Percentiles rank a stretch among this genome's conserved stretches.
Evolutionary conservation across 495 filamentous ascomycete genomes (phyloP).

Genomic region (Penicillium taxi): DNA sequence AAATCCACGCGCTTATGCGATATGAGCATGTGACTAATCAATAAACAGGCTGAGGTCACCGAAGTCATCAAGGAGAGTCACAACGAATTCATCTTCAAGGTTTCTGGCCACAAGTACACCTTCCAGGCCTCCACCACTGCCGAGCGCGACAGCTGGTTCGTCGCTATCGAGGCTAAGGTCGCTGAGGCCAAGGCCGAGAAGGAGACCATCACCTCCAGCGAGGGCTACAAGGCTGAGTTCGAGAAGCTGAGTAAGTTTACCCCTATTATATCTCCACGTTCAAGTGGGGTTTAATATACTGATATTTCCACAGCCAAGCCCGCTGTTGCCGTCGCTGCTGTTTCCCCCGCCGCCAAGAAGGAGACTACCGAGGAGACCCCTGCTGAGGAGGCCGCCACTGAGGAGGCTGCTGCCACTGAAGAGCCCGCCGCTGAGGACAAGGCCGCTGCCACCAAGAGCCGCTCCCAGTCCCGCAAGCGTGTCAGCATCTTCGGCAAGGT

Average conservation of each 20-base stretch:
- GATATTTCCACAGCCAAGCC: conserved; percentile 19
- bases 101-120: conserved; percentile 78
- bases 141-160: conserved; percentile 89
- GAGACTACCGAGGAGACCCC: conserved; percentile 31
- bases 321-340: conserved; percentile 33
- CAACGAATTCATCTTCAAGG: conserved; percentile 75
- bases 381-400: conserved; percentile 26
- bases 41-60: conserved; percentile 65
- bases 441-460: conserved; percentile 47
- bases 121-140: conserved; percentile 67
- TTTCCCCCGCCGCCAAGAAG: conserved; percentile 30
- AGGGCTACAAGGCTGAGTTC: conserved; percentile 70
- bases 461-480: conserved; percentile 84
- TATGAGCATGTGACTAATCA: conserved; percentile 3
- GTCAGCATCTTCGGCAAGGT: conserved; percentile 71
- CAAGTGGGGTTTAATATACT: neutral
- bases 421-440: conserved; percentile 36
- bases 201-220: conserved; percentile 57
- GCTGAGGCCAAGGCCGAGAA: conserved; percentile 69
- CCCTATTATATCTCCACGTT: neutral
- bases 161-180: conserved; percentile 65
- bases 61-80: conserved; percentile 67
- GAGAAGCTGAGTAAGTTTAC: conserved; percentile 47
- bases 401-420: conserved; percentile 40
- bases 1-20: neutral